Conservation (phyloP, 2,329 filamentous ascomycete species). For the Clarireedia homoeocarpa region DNA sequence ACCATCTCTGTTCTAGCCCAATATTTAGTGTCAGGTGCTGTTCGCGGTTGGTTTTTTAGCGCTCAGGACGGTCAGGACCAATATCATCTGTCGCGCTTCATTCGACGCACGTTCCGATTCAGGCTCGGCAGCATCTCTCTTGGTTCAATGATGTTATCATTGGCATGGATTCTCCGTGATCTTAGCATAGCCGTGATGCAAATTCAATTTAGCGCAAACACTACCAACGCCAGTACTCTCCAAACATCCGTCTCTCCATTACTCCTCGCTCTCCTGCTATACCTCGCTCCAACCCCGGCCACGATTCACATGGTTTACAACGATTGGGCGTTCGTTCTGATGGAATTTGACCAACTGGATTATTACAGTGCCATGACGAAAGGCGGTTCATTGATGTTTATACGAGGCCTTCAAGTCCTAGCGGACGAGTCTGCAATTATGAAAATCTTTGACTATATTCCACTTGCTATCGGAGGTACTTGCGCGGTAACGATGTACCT, state of each 20-base stretch:
- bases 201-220: neutral
- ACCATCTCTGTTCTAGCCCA: neutral
- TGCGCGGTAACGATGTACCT: neutral
- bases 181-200: neutral
- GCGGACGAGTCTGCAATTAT: neutral
- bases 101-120: neutral
- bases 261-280: neutral
- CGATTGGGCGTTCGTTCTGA: neutral
- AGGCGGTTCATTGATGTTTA: neutral
- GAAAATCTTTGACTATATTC: neutral
- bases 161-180: neutral
- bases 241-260: neutral
- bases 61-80: neutral
- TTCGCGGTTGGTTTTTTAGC: neutral
- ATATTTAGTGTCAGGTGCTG: neutral
- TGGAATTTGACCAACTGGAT: neutral
- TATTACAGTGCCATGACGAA: neutral
- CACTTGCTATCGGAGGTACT: neutral
- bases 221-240: neutral
- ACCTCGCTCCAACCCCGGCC: neutral
- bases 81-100: neutral
- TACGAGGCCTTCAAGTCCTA: neutral
- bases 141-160: neutral
- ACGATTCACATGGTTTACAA: neutral
- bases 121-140: neutral